Conservation (phyloP, 108 stramenopile species). For the Cyclotella baltica region DNA sequence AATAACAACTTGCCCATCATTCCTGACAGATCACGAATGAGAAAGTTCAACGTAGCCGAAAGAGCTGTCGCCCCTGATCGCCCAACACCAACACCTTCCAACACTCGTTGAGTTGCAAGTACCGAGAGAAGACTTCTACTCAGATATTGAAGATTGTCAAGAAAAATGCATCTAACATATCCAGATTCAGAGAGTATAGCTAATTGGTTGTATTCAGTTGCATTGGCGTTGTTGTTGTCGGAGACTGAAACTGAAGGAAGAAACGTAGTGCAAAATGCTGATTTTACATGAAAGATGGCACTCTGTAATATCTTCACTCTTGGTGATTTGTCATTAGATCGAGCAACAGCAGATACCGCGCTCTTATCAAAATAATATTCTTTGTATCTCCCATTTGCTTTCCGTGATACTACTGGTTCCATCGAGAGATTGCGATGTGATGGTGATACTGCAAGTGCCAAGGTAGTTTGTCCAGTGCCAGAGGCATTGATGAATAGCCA, state of each 20-base stretch:
- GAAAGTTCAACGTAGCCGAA: conserved; percentile 79
- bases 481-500: no score
- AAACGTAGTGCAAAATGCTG: conserved; percentile 60
- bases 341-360: neutral
- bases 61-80: conserved; percentile 80
- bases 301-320: neutral
- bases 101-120: conserved; percentile 81
- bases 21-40: conserved; percentile 85
- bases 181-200: conserved; percentile 46
- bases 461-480: no score
- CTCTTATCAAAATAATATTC: conserved; percentile 23
- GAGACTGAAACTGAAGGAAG: no score
- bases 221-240: conserved; percentile 1
- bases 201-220: no score
- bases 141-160: conserved; percentile 80
- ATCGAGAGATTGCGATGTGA: neutral
- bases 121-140: conserved; percentile 77
- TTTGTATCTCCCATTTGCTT: conserved; percentile 37
- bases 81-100: conserved; percentile 89
- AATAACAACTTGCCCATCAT: conserved; percentile 80
- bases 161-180: conserved; percentile 66
- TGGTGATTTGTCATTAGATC: neutral
- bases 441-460: no score
- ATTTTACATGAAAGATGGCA: conserved; percentile 19
- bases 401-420: conserved; percentile 41